phyloP scores from a whole-genome alignment of 1,139 yeast genomes.

The Candida buenavistaensis region DNA sequence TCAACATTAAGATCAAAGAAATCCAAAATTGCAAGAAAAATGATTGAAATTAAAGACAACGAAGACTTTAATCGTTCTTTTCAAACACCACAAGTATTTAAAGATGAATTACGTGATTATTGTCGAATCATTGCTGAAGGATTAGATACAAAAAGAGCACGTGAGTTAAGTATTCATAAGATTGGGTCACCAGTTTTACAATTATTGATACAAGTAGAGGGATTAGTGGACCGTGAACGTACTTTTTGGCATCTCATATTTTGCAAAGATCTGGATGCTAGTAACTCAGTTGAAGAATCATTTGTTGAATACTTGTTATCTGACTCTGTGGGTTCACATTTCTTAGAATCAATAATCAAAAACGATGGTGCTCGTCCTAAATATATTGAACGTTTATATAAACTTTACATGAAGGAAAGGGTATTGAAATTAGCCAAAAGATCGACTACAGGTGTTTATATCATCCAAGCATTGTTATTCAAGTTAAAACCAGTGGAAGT shows the following conservation, averaged over 20 bases:
- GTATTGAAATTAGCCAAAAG: constrained; percentile 72
- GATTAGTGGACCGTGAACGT: constrained; percentile 70
- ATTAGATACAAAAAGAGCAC: constrained; percentile 48
- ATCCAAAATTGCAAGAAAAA: constrained; percentile 87
- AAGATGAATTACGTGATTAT: constrained; percentile 52
- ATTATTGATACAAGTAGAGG: constrained; percentile 77
- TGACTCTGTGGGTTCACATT: constrained; percentile 90
- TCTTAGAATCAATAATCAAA: constrained; percentile 69
- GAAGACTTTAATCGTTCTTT: constrained; percentile 65
- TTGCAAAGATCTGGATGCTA: constrained; percentile 43
- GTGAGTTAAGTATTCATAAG: constrained; percentile 77
- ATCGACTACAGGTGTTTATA: constrained; percentile 79
- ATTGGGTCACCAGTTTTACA: constrained; percentile 89
- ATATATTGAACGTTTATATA: constrained; percentile 69
- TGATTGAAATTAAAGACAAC: constrained; percentile 83
- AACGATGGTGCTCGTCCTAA: constrained; percentile 63
- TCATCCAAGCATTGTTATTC: constrained; percentile 68
- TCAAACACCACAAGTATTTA: constrained; percentile 74
- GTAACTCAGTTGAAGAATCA: constrained; percentile 68
- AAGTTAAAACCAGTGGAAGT: constrained; percentile 61
- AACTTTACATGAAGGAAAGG: constrained; percentile 71
- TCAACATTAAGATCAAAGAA: constrained; percentile 82
- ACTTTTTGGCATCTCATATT: constrained; percentile 62
- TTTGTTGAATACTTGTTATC: constrained; percentile 82
- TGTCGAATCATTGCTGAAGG: constrained; percentile 37